These are phyloP conservation scores for Phytophthora pisi DNA, from an alignment of 352 stramenopile species.

Conservation along the genomic window DNA sequence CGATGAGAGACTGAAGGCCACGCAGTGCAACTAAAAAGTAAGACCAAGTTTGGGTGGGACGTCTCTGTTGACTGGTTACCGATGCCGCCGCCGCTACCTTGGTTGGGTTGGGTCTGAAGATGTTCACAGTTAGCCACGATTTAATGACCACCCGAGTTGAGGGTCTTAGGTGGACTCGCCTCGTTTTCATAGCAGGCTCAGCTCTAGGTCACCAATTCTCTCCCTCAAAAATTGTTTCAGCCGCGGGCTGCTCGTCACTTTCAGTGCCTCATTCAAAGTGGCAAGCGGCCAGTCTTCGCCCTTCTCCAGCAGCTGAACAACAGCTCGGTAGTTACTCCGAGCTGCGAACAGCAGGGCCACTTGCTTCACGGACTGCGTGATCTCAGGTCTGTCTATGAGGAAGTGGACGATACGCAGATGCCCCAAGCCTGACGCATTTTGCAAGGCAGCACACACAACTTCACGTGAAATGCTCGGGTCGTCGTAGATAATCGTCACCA, in stretches of 20 bases:
- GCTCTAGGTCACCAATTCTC: too few relatives aligned
- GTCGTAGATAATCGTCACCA: neutral
- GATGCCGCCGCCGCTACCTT: too few relatives aligned
- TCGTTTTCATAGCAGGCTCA: too few relatives aligned
- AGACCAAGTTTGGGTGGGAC: neutral
- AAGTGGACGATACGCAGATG: neutral
- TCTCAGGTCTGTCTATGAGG: neutral
- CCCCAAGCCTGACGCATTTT: neutral
- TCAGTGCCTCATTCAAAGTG: too few relatives aligned
- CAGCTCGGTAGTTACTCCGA: neutral
- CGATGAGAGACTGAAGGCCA: neutral
- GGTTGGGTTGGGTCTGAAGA: too few relatives aligned
- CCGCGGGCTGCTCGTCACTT: too few relatives aligned
- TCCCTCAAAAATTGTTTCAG: too few relatives aligned
- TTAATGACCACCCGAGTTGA: too few relatives aligned
- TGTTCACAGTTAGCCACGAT: too few relatives aligned
- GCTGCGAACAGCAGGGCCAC: neutral
- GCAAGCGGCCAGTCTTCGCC: too few relatives aligned
- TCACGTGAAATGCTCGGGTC: neutral
- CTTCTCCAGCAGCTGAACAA: neutral
- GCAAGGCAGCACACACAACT: neutral
- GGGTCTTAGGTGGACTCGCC: too few relatives aligned
- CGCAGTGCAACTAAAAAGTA: neutral
- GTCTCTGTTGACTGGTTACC: too few relatives aligned
- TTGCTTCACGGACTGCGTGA: neutral